Conservation (phyloP, 2,329 filamentous ascomycete species). For the Neopestalotiopsis sp. region DNA sequence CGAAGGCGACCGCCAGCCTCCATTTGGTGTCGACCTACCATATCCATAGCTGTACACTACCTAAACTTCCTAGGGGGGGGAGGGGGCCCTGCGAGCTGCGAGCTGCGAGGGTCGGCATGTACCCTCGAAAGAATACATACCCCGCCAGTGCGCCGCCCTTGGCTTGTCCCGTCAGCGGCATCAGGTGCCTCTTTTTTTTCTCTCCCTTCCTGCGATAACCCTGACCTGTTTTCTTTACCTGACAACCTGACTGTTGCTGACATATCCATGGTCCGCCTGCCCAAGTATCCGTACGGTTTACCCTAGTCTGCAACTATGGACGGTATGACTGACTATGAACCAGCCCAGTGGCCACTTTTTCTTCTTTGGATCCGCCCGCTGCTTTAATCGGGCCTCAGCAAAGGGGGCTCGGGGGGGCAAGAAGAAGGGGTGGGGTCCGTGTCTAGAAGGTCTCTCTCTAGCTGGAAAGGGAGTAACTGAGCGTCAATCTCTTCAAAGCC, state of each 20-base stretch:
- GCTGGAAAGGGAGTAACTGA: conserved; percentile 3
- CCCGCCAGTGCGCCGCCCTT: conserved; percentile 13
- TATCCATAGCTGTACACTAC: neutral
- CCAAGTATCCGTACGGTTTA: neutral
- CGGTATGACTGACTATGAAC: neutral
- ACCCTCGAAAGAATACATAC: neutral
- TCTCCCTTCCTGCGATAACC: too few species aligned
- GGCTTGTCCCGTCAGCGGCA: conserved; percentile 4
- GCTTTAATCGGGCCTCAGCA: conserved; percentile 18
- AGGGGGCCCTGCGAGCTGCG: neutral
- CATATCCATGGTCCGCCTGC: neutral
- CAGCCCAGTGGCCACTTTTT: neutral
- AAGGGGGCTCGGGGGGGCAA: neutral
- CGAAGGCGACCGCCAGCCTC: neutral
- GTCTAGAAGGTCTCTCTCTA: neutral
- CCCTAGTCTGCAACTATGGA: too few species aligned
- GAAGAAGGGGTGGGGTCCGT: neutral
- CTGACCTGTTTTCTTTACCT: neutral
- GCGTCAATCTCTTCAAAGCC: conserved; percentile 19
- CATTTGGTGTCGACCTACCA: neutral
- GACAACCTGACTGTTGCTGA: neutral
- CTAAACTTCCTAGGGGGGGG: neutral
- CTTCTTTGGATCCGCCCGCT: conserved; percentile 16
- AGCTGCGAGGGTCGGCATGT: neutral
- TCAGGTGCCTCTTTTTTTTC: conserved; percentile 7